These are phyloP conservation scores for Tremella fuciformis DNA, from an alignment of 768 basidiomycete species.

Conservation along the genomic window DNA sequence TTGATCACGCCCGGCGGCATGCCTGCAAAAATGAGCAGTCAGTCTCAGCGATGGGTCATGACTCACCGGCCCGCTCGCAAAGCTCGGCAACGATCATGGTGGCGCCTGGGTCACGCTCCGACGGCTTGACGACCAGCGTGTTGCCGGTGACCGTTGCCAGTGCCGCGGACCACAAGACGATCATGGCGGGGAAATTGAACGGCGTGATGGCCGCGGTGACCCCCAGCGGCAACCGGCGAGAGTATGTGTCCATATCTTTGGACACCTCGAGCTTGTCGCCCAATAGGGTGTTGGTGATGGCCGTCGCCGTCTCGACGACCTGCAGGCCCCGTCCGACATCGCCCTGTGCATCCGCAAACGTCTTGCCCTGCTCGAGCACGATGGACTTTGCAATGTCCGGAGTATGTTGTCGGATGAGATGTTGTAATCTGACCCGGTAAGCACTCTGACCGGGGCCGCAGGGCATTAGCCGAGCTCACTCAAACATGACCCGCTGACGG, in stretches of 20 bases:
- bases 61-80: constrained; percentile 68
- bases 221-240: constrained; percentile 77
- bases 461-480: constrained; percentile 59
- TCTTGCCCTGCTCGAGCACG: constrained; percentile 95
- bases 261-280: constrained; percentile 90
- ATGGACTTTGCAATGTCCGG: constrained; percentile 85
- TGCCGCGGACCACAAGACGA: constrained; percentile 87
- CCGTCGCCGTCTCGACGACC: constrained; percentile 61
- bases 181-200: constrained; percentile 57
- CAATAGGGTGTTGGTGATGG: constrained; percentile 77
- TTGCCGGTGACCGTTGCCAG: constrained; percentile 61
- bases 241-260: constrained; percentile 90
- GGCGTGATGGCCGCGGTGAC: constrained; percentile 72
- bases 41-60: not conserved
- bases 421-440: constrained; percentile 65
- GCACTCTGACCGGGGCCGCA: not conserved
- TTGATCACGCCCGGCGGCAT: constrained; percentile 73
- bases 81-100: constrained; percentile 97
- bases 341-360: constrained; percentile 87
- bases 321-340: constrained; percentile 90
- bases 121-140: constrained; percentile 89
- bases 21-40: constrained; percentile 16
- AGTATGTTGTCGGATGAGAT: constrained; percentile 76
- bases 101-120: constrained; percentile 93
- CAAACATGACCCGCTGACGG: constrained; percentile 81